A percentile compares a stretch with the other conserved stretches of the same genome.
Evolutionary conservation across 768 basidiomycete genomes (phyloP).

Genomic region (Trametes cinnabarina): DNA sequence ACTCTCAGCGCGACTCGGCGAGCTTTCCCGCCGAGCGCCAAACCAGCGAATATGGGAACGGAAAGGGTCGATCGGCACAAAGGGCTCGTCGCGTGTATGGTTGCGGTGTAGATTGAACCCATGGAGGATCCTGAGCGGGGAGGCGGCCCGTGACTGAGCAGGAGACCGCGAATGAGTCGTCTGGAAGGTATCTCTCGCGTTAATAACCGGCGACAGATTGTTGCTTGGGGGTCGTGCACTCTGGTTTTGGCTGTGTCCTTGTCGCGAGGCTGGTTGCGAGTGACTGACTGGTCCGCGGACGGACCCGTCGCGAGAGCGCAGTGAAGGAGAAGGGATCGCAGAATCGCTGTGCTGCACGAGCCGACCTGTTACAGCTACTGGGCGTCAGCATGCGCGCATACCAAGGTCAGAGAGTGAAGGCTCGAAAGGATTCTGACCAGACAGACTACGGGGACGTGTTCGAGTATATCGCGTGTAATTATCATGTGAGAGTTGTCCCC

Average conservation of each 20-base stretch:
- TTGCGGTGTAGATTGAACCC: conserved; percentile 53
- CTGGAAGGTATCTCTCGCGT: conserved; percentile 25
- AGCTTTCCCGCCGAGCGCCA: conserved; percentile 12
- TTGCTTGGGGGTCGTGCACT: neutral
- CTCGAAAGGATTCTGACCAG: conserved; percentile 1
- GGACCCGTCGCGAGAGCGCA: conserved; percentile 20
- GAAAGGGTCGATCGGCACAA: conserved; percentile 38
- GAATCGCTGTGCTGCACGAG: conserved; percentile 37
- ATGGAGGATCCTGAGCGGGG: conserved; percentile 56
- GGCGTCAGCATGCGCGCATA: neutral
- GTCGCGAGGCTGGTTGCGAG: conserved; percentile 13
- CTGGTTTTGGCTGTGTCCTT: conserved; percentile 18
- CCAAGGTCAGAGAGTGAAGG: neutral
- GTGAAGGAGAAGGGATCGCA: conserved; percentile 33
- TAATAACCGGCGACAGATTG: conserved; percentile 18
- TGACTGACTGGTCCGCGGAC: conserved; percentile 5
- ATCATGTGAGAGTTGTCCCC: neutral
- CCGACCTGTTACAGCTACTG: conserved; percentile 25
- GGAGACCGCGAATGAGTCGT: conserved; percentile 31
- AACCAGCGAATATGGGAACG: conserved; percentile 25
- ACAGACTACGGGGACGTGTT: neutral
- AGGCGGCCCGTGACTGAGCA: conserved; percentile 43
- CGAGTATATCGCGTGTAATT: neutral
- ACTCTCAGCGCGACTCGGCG: conserved; percentile 4
- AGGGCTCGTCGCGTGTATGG: conserved; percentile 41